Evolutionary conservation across 1,139 yeast species (phyloP).

Genomic region (Geotrichum reessii): DNA sequence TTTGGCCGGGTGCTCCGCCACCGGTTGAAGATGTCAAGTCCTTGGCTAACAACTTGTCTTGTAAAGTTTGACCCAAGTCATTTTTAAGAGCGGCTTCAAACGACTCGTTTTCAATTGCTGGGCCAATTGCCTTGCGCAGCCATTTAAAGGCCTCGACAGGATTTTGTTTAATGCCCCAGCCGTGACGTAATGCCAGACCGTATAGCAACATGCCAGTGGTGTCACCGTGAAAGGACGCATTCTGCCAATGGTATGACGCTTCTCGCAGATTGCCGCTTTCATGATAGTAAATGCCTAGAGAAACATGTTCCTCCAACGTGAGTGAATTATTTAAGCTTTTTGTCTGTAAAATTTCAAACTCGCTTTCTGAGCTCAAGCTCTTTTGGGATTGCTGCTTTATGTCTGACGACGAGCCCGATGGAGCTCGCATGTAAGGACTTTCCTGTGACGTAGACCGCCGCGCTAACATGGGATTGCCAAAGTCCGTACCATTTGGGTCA

Average conservation of each 20-base stretch:
- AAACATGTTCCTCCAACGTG: slow-evolving; percentile 41
- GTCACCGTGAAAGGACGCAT: slow-evolving; percentile 56
- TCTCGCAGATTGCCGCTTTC: slow-evolving; percentile 58
- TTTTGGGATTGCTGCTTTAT: slow-evolving; percentile 5
- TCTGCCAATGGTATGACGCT: slow-evolving; percentile 62
- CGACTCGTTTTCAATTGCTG: slow-evolving; percentile 15
- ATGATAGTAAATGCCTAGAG: slow-evolving; percentile 50
- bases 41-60: slow-evolving; percentile 3
- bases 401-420: slow-evolving; percentile 6
- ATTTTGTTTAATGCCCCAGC: slow-evolving; percentile 65
- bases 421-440: slow-evolving; percentile 2
- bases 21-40: neutral
- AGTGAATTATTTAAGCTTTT: slow-evolving; percentile 23
- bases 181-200: slow-evolving; percentile 62
- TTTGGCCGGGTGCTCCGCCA: slow-evolving; percentile 8
- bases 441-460: neutral
- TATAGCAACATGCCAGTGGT: slow-evolving; percentile 67
- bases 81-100: slow-evolving; percentile 13
- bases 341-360: slow-evolving; percentile 11
- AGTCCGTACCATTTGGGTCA: no score
- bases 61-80: slow-evolving; percentile 8
- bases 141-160: slow-evolving; percentile 54
- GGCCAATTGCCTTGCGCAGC: slow-evolving; percentile 49
- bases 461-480: neutral
- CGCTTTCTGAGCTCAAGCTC: neutral